Evolutionary conservation across 176 grass and related monocot species (phyloP).

Genomic region (Aegilops longissima): DNA sequence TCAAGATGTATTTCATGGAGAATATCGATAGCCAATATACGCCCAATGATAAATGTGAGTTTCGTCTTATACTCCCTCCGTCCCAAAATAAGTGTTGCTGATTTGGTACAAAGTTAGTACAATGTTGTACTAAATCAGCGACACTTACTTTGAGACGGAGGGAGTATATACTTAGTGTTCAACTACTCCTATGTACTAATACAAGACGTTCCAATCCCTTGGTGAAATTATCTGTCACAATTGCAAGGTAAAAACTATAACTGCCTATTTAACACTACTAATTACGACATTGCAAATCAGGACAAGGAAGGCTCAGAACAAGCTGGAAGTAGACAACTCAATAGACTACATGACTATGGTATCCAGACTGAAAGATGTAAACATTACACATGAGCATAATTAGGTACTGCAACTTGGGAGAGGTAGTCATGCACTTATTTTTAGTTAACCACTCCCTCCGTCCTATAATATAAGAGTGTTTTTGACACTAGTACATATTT

Average conservation of each 20-base stretch:
- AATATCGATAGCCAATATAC: not conserved
- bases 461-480: too few species aligned
- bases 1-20: not conserved
- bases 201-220: not conserved
- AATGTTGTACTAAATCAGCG: too few species aligned
- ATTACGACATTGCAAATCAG: not conserved
- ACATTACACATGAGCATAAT: not conserved
- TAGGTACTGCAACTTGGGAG: not conserved
- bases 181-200: not conserved
- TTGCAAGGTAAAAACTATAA: not conserved
- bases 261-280: not conserved
- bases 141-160: too few species aligned
- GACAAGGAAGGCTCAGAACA: not conserved
- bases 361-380: not conserved
- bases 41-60: not conserved
- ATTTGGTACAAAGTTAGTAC: too few species aligned
- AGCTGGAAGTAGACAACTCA: not conserved
- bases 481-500: not conserved
- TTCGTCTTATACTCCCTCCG: not conserved
- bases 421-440: not conserved
- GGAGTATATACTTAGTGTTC: not conserved
- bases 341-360: not conserved
- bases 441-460: not conserved
- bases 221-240: not conserved
- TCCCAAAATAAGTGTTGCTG: too few species aligned